phyloP scores from a whole-genome alignment of 164 flowering plant species.

The Annona squamosa region DNA sequence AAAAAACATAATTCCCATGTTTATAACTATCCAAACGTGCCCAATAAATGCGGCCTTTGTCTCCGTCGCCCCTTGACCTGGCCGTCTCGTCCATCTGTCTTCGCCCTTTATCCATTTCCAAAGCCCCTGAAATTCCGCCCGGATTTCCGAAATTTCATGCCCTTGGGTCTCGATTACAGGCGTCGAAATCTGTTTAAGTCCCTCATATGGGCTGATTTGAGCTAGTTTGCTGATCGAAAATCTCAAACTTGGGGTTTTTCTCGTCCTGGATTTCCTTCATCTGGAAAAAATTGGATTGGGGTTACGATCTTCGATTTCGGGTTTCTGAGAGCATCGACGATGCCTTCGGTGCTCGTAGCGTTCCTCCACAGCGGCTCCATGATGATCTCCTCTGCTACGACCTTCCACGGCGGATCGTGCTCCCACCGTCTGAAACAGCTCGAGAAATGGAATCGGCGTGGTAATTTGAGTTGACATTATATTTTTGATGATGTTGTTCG shows the following conservation, averaged over 20 bases:
- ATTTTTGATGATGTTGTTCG: neutral
- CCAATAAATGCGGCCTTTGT: neutral
- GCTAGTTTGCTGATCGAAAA: neutral
- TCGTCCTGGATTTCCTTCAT: neutral
- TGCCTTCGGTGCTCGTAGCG: constrained; percentile 56
- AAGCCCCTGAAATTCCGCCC: neutral
- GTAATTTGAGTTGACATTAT: constrained; percentile 73
- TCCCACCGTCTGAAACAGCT: constrained; percentile 80
- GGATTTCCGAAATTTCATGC: neutral
- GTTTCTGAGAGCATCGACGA: constrained; percentile 53
- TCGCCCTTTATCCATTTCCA: neutral
- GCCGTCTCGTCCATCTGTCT: neutral
- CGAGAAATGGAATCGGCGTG: constrained; percentile 79
- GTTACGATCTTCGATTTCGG: constrained; percentile 12
- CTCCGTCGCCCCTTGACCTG: neutral
- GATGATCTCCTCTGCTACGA: constrained; percentile 27
- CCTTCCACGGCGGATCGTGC: constrained; percentile 44
- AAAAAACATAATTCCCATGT: too few relatives aligned
- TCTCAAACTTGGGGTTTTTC: neutral
- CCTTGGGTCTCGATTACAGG: neutral
- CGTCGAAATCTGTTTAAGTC: neutral
- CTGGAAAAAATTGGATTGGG: constrained; percentile 2
- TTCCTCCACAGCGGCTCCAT: constrained; percentile 13
- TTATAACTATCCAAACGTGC: too few relatives aligned
- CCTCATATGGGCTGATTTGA: neutral